Base-by-base conservation (phyloP, 2,329 filamentous ascomycete genomes). In the Penicillium brasilianum region DNA sequence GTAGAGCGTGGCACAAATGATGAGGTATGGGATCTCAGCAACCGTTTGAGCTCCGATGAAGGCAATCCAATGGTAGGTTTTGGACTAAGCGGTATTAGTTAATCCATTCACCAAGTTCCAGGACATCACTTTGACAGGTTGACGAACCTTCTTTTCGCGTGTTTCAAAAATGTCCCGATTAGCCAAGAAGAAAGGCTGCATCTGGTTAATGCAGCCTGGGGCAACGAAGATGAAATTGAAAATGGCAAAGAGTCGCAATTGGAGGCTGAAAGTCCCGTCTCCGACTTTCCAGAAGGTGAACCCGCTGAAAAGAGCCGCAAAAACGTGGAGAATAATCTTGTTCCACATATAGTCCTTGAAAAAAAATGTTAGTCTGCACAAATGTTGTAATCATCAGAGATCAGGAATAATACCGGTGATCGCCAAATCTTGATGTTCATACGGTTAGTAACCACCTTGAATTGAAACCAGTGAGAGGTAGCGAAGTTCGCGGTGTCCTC, bases 191-290 rank as follows among this genome's bases (percentile, higher is more conserved):
- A 87, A 78, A 0, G 85, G 85, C 71, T 87, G 84, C 41, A 87
- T 79, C 69, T 87, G 85, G 25, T 83, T 82, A 66, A 88, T 79
- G 51, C 85, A 82, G 58, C 85, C 84, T 0, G 84, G 85, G 0
- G 85, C 83, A 44, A 88, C 84, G 63, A 88, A 88, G 60, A 87
- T 85, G 72, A 88, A 88, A 69, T 87, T 85, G 78, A 88, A 87
- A 51, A 88, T 77, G 10, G 85, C 84, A 66, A 88, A 88, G 1
- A 88, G 74, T 41, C 82, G 80, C 32, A 85, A 74, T 69, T 87
- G 85, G 18, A 87, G 68, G 36, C 84, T 83, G 13, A 73, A 77
- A 0, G 85, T 78, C 0, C 78, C 80, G 55, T 83, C 71, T 0
- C 84, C 84, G 28, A 88, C 80, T 72, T 81, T 83, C 85, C 85